A percentile compares a stretch with the other conserved stretches of the same genome.
Evolutionary conservation across 148 eudicot genomes (phyloP).

Genomic region (Talinum fruticosum): DNA sequence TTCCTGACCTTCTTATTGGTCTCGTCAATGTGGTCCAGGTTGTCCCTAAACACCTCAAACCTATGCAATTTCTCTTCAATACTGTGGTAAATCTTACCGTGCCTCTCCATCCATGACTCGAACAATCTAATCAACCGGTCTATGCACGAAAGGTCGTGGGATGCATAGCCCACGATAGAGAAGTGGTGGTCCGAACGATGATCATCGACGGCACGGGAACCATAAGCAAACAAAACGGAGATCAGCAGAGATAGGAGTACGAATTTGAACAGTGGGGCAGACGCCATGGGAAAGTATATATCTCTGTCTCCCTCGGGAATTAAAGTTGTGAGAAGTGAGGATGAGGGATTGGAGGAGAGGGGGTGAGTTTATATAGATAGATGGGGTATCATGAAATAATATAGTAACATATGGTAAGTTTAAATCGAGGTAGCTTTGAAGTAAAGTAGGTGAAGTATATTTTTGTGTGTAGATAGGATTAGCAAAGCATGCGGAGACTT

Average conservation of each 20-base stretch:
- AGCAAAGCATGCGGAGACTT: conserved; percentile 43
- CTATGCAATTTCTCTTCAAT: conserved; percentile 88
- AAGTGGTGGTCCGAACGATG: conserved; percentile 38
- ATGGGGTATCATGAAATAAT: conserved; percentile 8
- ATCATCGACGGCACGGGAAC: conserved; percentile 14
- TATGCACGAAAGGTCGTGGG: conserved; percentile 63
- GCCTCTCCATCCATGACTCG: conserved; percentile 81
- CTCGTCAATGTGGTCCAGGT: conserved; percentile 88
- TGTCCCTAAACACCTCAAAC: conserved; percentile 88
- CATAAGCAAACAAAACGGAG: conserved; percentile 21
- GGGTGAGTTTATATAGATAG: conserved; percentile 24
- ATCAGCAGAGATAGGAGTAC: conserved; percentile 27
- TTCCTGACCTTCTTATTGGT: conserved; percentile 60
- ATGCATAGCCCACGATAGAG: conserved; percentile 82
- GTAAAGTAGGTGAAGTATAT: conserved; percentile 42
- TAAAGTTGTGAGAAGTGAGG: conserved; percentile 3
- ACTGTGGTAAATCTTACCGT: conserved; percentile 63
- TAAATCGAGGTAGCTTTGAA: conserved; percentile 49
- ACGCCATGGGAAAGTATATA: neutral
- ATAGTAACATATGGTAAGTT: conserved; percentile 12
- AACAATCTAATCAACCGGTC: conserved; percentile 61
- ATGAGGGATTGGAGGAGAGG: conserved; percentile 10
- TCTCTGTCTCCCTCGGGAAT: neutral
- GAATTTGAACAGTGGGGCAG: conserved; percentile 21
- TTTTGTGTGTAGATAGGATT: neutral